Base-by-base conservation (phyloP, 2,329 filamentous ascomycete genomes). In the Aspergillus arachidicola region DNA sequence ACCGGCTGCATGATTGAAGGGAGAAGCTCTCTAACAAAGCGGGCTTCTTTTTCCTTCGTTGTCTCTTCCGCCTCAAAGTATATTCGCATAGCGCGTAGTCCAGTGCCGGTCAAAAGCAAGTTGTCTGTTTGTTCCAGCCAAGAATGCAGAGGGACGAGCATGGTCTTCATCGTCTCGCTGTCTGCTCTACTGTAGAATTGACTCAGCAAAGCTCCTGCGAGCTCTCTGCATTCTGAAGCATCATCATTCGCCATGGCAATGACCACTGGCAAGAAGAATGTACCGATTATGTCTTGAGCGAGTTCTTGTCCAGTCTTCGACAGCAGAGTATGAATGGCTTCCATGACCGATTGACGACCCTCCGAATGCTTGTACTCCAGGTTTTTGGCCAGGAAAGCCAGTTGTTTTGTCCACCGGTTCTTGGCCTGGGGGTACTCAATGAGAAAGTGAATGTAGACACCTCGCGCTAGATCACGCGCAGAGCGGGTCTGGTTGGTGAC, bases 401-500 rank as follows among this genome's bases (percentile, higher is more conserved):
- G 85, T 74, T 98, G 94, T 75, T 96, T 96, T 45, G 87, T 86
- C 89, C 95, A 96, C 16, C 95, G 86, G 66, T 89, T 91, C 78
- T 93, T 94, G 72, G 91, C 93, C 76, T 98, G 95, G 0, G 95
- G 94, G 73, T 97, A 99, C 59, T 97, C 93, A 68, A 94, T 88
- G 61, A 99, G 82, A 80, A 99, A 99, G 69, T 97, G 93, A 77
- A 97, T 91, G 78, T 96, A 99, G 16, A 93, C 91, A 23, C 93
- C 93, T 61, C 95, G 86, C 16, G 94, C 94, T 43, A 96, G 83
- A 75, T 97, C 93, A 58, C 95, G 87, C 2, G 94, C 94, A 67
- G 91, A 89, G 69, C 91, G 91, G 69, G 96, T 94, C 66, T 97
- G 92, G 74, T 98, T 98, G 51, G 91, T 97, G 61, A 99, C 91